Conservation (phyloP, 345 rosid species). For the Citropsis articulata region DNA sequence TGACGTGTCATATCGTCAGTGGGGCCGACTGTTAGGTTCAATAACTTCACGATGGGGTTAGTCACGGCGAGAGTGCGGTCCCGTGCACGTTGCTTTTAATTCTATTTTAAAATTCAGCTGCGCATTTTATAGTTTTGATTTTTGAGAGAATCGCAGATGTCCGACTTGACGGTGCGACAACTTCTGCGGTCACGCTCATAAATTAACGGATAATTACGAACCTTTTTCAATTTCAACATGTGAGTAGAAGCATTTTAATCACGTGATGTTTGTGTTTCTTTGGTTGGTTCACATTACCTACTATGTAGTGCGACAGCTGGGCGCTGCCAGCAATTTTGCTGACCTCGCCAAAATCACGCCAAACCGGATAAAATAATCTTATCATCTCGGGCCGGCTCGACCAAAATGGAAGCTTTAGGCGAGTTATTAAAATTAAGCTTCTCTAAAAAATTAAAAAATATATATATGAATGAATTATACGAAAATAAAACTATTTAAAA, state of each 20-base stretch:
- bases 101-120: neutral
- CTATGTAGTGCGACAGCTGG: neutral
- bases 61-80: neutral
- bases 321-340: neutral
- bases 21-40: neutral
- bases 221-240: neutral
- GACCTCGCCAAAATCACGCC: neutral
- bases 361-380: neutral
- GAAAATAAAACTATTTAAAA: too few relatives aligned
- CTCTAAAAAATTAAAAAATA: too few relatives aligned
- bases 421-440: too few relatives aligned
- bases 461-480: too few relatives aligned
- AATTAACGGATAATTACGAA: neutral
- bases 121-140: neutral
- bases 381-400: too few relatives aligned
- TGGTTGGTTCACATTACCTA: neutral
- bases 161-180: neutral
- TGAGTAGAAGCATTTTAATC: neutral
- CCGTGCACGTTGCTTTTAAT: neutral
- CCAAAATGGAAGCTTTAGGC: too few relatives aligned
- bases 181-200: neutral
- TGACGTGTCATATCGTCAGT: too few relatives aligned
- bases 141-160: neutral
- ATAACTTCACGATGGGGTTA: neutral
- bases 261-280: slow-evolving; percentile 1